Percentiles rank a stretch among this genome's conserved stretches.
Evolutionary conservation across 1,139 yeast genomes (phyloP).

Genomic region (Sugiyamaella neomexicana): DNA sequence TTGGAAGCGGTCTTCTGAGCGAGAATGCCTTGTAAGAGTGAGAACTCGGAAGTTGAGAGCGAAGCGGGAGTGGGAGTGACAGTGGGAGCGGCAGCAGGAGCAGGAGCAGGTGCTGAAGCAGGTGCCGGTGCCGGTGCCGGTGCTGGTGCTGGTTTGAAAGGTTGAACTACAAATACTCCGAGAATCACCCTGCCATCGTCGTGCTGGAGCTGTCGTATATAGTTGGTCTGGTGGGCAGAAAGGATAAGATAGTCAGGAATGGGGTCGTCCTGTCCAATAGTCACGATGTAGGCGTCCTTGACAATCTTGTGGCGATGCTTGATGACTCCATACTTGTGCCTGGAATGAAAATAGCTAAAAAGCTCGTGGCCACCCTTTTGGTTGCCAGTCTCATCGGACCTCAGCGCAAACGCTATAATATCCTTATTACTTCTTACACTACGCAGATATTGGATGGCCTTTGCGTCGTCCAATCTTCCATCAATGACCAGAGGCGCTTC

Average conservation of each 20-base stretch:
- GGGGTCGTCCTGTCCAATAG: slow-evolving; percentile 38
- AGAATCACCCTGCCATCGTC: slow-evolving; percentile 21
- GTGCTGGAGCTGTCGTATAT: slow-evolving; percentile 16
- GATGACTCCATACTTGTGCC: slow-evolving; percentile 63
- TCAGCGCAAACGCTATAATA: slow-evolving; percentile 47
- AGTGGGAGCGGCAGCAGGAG: slow-evolving; percentile 3
- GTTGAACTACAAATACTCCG: slow-evolving; percentile 28
- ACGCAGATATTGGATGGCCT: slow-evolving; percentile 59
- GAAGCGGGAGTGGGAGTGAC: slow-evolving; percentile 4
- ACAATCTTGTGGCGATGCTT: slow-evolving; percentile 51
- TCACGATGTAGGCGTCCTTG: slow-evolving; percentile 65
- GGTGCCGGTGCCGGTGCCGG: not conserved
- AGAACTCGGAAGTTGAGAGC: slow-evolving; percentile 25
- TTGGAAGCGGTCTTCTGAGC: slow-evolving; percentile 21
- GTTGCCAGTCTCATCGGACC: slow-evolving; percentile 25
- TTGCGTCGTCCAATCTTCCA: slow-evolving; percentile 58
- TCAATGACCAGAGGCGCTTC: slow-evolving; percentile 50
- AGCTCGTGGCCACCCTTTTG: slow-evolving; percentile 46
- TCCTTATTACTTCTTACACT: slow-evolving; percentile 52
- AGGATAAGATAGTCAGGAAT: slow-evolving; percentile 28
- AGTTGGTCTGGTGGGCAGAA: slow-evolving; percentile 22
- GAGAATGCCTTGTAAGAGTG: slow-evolving; percentile 30
- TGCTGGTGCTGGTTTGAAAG: slow-evolving; percentile 7
- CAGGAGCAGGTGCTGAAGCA: not conserved
- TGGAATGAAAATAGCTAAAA: slow-evolving; percentile 52